Base-by-base conservation (phyloP, 345 rosid species). In the Euphorbia tirucalli region DNA sequence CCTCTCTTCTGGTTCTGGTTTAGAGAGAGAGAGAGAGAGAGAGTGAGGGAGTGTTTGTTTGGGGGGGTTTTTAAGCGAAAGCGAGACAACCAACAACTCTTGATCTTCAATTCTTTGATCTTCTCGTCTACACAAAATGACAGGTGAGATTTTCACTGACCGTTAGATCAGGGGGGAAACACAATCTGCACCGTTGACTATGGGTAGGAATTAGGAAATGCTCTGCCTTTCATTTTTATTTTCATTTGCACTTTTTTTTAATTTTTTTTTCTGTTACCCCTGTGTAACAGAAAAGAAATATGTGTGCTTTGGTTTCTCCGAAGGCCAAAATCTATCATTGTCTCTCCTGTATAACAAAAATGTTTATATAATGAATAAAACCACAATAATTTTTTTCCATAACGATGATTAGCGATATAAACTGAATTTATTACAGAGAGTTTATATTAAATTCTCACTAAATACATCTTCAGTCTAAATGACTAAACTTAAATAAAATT, bases 121-220 rank as follows among this genome's bases (percentile, higher is more conserved):
- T 82, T 83, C 75, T 81, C 80, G 85, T 77, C 69, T 27, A 22
- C 69, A 28, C 77, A 22, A 75, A 69, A 75, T 65, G 81, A 67
- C 87, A 81, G 79, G 64, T 57, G 43, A 39, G 30, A 3, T 55
- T 13, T 60, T 13, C 32, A 63, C 69, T 71, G 85, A 80, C 86
- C 90, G 76, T 86, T 81, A 74, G 82, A 85, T 88, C 15, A 1
- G 19, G 44, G 19, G 54, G 66, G 14, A 35, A 59, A 25, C 13
- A 50, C 68, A 71, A 77, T 83, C 86, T 70, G 41, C 0, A 69
- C 85, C 77, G 61, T 66, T 71, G 75, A 77, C 78, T 81, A 32
- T 60, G 82, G 82, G 57, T 86, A 80, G 66, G 68, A 61, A 11
- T 50, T 74, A 9, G 61, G 67, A 55, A 55, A 69, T 63, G 78